phyloP scores from a whole-genome alignment of 1,284 basidiomycete species.

The Boletus nobilissimus region DNA sequence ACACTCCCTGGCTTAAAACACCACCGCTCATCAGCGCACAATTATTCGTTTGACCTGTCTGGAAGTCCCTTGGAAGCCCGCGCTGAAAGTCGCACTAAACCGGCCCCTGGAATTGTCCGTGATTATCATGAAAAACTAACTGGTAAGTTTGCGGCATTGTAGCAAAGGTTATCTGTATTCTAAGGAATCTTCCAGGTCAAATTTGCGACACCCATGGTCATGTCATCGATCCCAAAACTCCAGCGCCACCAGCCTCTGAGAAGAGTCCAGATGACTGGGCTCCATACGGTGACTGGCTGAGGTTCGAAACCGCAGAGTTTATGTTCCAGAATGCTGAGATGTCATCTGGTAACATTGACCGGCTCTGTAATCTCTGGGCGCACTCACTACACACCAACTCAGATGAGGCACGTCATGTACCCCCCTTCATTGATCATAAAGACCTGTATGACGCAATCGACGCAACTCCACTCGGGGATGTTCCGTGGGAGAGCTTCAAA shows the following conservation, averaged over 20 bases:
- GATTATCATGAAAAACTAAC: constrained; percentile 1
- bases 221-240: background rate
- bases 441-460: background rate
- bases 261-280: background rate
- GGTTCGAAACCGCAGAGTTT: background rate
- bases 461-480: background rate
- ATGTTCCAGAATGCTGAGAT: background rate
- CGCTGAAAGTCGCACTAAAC: background rate
- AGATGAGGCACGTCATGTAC: background rate
- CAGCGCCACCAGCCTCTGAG: background rate
- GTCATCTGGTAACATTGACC: background rate
- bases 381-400: background rate
- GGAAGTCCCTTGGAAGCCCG: no score
- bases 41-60: background rate
- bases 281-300: background rate
- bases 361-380: background rate
- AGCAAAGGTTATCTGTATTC: background rate
- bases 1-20: background rate
- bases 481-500: background rate
- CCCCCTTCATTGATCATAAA: background rate
- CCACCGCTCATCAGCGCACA: background rate
- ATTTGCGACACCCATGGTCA: background rate
- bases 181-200: background rate
- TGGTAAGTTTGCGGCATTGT: background rate
- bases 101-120: background rate